Conservation (phyloP, 208 protist genomes). For the Trypanosoma lewisi region DNA sequence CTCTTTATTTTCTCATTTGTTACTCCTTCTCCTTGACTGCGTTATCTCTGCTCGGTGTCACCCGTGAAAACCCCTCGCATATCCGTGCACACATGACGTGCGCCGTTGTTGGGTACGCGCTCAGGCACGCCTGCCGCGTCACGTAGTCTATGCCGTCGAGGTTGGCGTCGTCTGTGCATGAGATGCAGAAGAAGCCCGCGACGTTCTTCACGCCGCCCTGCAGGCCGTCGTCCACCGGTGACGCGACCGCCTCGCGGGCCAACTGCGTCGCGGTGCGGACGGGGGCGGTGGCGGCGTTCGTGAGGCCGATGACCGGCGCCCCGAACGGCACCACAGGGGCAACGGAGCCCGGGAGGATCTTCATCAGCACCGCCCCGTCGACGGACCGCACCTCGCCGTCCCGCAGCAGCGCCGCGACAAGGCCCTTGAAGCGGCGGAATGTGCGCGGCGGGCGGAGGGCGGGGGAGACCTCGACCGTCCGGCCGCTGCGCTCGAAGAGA, state of each 20-base stretch:
- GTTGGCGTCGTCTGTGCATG: constrained; percentile 79
- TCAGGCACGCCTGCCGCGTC: constrained; percentile 65
- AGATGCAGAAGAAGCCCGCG: constrained; percentile 73
- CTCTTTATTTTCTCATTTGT: constrained; percentile 4
- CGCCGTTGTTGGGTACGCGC: constrained; percentile 69
- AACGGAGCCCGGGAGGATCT: constrained; percentile 72
- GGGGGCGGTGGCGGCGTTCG: constrained; percentile 55
- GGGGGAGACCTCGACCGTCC: constrained; percentile 86
- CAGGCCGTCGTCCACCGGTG: constrained; percentile 64
- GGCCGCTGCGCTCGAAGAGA: constrained; percentile 58
- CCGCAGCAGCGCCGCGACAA: constrained; percentile 76
- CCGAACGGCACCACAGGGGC: constrained; percentile 83
- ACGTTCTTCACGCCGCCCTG: constrained; percentile 86
- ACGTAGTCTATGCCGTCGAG: constrained; percentile 81
- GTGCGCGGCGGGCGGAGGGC: constrained; percentile 86
- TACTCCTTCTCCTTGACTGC: not conserved
- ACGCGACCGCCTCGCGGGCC: constrained; percentile 22
- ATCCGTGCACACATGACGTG: constrained; percentile 80
- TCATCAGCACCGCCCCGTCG: constrained; percentile 74
- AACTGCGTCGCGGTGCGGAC: constrained; percentile 48
- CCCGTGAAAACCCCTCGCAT: constrained; percentile 64
- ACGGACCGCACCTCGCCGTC: constrained; percentile 68
- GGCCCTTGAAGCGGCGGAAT: constrained; percentile 80
- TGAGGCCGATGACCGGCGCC: constrained; percentile 69
- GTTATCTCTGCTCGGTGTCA: not conserved